Evolutionary conservation across 345 rosid genomes (phyloP).

Genomic region (Hypericum androsaemum): DNA sequence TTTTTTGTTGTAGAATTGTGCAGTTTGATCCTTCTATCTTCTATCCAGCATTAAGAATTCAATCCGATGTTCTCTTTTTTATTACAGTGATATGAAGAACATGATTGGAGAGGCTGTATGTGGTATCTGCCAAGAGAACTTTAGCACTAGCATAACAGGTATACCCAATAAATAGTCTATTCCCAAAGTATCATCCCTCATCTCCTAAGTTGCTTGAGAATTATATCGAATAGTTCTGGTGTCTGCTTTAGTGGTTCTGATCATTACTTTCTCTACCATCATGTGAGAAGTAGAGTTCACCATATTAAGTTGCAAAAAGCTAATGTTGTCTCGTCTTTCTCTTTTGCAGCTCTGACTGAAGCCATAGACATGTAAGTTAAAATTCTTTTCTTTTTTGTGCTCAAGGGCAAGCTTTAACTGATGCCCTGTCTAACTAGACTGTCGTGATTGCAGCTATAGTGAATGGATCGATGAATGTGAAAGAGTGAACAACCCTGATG

Average conservation of each 20-base stretch:
- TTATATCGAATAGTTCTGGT: too few relatives aligned
- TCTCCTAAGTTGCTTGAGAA: too few relatives aligned
- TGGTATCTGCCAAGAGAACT: constrained; percentile 77
- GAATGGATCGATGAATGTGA: constrained; percentile 99
- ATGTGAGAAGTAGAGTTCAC: background rate
- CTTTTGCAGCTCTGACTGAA: constrained; percentile 68
- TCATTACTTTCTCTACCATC: too few relatives aligned
- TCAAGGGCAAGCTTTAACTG: background rate
- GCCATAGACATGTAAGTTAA: constrained; percentile 84
- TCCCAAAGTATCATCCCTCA: too few relatives aligned
- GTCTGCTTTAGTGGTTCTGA: background rate
- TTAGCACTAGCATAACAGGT: constrained; percentile 86
- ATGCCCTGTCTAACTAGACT: background rate
- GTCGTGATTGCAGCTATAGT: constrained; percentile 50
- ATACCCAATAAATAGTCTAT: background rate
- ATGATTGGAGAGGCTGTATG: constrained; percentile 73
- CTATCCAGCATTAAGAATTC: too few relatives aligned
- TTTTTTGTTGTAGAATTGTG: too few relatives aligned
- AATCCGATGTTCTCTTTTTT: background rate
- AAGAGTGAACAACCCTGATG: constrained; percentile 25
- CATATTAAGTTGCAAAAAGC: too few relatives aligned
- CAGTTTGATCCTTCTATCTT: too few relatives aligned
- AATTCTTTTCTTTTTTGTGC: background rate
- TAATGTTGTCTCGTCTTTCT: constrained; percentile 10
- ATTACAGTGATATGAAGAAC: constrained; percentile 76